phyloP scores from a whole-genome alignment of 495 filamentous ascomycete genomes.

The Corynascus novoguineensis region DNA sequence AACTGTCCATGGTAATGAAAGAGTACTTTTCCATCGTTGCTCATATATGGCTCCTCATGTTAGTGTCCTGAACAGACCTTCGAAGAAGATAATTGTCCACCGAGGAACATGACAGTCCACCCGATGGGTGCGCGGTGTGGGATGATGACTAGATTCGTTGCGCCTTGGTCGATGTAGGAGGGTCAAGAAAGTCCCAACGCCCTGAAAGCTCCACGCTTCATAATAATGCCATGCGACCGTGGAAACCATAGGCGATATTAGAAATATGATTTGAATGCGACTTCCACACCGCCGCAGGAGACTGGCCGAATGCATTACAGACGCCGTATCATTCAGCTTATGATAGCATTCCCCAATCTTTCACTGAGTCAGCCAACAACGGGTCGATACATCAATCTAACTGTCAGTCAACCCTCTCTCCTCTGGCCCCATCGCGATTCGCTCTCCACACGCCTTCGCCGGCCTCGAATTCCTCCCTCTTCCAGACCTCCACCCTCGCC shows the following conservation, averaged over 20 bases:
- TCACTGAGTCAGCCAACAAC: background rate
- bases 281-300: too few species aligned
- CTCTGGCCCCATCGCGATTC: conserved; percentile 70
- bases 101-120: too few species aligned
- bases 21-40: background rate
- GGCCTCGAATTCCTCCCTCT: conserved; percentile 80
- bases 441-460: conserved; percentile 84
- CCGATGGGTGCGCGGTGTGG: too few species aligned
- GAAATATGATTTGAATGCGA: too few species aligned
- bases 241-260: too few species aligned
- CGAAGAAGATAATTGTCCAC: too few species aligned
- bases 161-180: too few species aligned
- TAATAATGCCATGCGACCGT: too few species aligned
- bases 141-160: too few species aligned
- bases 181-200: too few species aligned
- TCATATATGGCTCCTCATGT: background rate
- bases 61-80: background rate
- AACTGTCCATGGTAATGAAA: background rate
- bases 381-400: background rate
- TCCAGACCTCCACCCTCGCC: conserved; percentile 87
- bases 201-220: too few species aligned
- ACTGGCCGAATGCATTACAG: too few species aligned
- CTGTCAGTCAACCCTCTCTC: conserved; percentile 32
- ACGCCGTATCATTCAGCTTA: background rate
- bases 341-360: background rate